Base-by-base conservation (phyloP, 2,329 filamentous ascomycete genomes). In the Rhinocladiella similis region DNA sequence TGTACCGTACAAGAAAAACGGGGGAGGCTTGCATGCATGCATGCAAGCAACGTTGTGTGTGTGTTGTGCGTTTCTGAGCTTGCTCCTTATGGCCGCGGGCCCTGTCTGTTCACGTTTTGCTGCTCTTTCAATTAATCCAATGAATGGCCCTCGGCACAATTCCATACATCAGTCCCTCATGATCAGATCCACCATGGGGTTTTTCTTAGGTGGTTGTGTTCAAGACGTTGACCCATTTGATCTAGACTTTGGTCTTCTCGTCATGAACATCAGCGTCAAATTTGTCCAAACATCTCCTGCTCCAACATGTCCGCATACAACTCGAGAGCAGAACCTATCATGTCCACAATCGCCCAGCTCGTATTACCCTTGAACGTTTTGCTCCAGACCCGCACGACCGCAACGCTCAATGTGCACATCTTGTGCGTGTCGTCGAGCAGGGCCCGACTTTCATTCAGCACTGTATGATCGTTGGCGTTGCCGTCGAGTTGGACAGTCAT, bases 341-440 rank as follows among this genome's bases (percentile, higher is more conserved):
- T 65, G 50, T 78, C 76, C 36, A 78, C 76, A 61, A 78, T 77
- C 5, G 76, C 75, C 76, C 76, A 78, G 61, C 75, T 77, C 7
- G 76, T 77, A 59, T 78, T 78, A 1, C 76, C 76, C 62, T 77
- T 77, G 65, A 78, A 78, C 1, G 76, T 77, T 51, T 75, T 72
- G 9, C 75, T 75, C 76, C 76, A 78, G 14, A 77, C 75, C 10
- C 76, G 71, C 13, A 77, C 74, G 51, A 78, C 76, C n/a, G 75
- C 72, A 61, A 78, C 72, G 49, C 75, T 77, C n/a, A 78, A 68
- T 43, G 75, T 72, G 18, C 72, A 72, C 51, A 75, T 73, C 57
- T 76, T 75, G 47, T 68, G 69, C 36, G 75, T 74, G 47, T 74
- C 69, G 54, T 76, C 68, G 46, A 78, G 75, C 54, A 74, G 56